Evolutionary conservation across 805 yeast genomes (phyloP), one percentile per base, ranked within the genome.

Genomic region (Groenewaldozyma tartarivorans): DNA sequence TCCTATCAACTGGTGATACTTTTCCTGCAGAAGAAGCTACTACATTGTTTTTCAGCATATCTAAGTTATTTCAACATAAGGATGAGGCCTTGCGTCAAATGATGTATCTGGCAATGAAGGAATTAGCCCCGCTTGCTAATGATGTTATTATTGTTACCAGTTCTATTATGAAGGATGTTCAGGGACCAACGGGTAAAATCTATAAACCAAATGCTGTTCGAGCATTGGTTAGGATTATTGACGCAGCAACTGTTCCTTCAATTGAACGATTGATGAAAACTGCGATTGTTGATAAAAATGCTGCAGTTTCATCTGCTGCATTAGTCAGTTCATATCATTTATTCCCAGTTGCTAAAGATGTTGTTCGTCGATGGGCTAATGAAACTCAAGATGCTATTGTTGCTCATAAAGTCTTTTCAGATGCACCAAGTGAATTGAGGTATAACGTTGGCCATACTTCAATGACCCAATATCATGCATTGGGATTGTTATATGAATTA

Each of bases 131-230:
- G 16, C 74, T 81, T 48, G 85, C 96, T 17, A 84, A 85, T 51
- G 96, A 92, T 62, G 86, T 87, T 43, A 74, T 92, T 62, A 92
- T 92, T 97, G 96, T 90, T 20, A 92, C 98, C 20, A 85, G 96
- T 2, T 87, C 95, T 20, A 88, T 92, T 57, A 92, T 92, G 96
- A 88, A 88, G 65, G 98, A 92, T 65, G 85, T 92, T 41, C 96
- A 94, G 65, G 80, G 79, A 50, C 90, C 90, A 43, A 54, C 57
- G 43, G 94, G 85, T 45, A 68, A 76, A 48, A 68, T 86, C 47
- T 87, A 81, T 64, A 86, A 87, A 57, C 96, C 98, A 42, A 82
- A 92, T 58, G 97, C 98, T 19, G 81, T 92, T 48, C 78, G 98
- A 61, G 82, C 97, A 0, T 72, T 92, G 54, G 77, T 88, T 17